These are phyloP conservation scores for Colletotrichum shisoi DNA, from an alignment of 2,329 filamentous ascomycete species.

Conservation along the genomic window DNA sequence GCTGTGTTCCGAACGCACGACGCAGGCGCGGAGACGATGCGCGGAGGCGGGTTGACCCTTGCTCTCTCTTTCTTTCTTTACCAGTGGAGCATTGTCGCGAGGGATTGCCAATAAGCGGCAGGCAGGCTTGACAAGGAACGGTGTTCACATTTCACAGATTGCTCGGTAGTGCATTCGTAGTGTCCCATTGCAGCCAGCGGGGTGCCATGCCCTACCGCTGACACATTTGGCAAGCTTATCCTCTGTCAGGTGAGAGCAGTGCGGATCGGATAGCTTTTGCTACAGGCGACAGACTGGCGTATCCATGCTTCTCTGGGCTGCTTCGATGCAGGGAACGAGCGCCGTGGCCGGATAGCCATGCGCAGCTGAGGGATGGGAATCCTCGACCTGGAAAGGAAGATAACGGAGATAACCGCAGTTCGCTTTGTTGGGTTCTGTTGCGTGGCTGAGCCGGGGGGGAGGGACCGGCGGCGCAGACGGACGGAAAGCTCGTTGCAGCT, in stretches of 20 bases:
- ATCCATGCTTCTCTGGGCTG: slow-evolving; percentile 7
- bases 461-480: neutral
- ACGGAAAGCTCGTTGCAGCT: slow-evolving; percentile 3
- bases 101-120: slow-evolving; percentile 19
- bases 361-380: slow-evolving; percentile 1
- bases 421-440: slow-evolving; percentile 6
- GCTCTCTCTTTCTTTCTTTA: slow-evolving; percentile 29
- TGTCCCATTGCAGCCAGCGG: slow-evolving; percentile 4
- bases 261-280: slow-evolving; percentile 8
- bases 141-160: neutral
- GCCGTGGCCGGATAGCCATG: slow-evolving; percentile 21
- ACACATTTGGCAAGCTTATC: slow-evolving; percentile 24
- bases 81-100: slow-evolving; percentile 9
- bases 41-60: slow-evolving; percentile 33
- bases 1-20: neutral
- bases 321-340: slow-evolving; percentile 20
- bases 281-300: slow-evolving; percentile 22
- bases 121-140: neutral
- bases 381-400: neutral
- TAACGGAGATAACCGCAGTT: slow-evolving; percentile 18
- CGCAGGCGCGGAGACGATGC: slow-evolving; percentile 25
- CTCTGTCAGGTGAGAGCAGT: slow-evolving; percentile 6
- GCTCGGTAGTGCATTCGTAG: neutral
- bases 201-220: slow-evolving; percentile 19
- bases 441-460: slow-evolving; percentile 12